Evolutionary conservation across 1,284 basidiomycete species (phyloP), one percentile per base, ranked within the genome.

Genomic region (Neolentinus lepideus): DNA sequence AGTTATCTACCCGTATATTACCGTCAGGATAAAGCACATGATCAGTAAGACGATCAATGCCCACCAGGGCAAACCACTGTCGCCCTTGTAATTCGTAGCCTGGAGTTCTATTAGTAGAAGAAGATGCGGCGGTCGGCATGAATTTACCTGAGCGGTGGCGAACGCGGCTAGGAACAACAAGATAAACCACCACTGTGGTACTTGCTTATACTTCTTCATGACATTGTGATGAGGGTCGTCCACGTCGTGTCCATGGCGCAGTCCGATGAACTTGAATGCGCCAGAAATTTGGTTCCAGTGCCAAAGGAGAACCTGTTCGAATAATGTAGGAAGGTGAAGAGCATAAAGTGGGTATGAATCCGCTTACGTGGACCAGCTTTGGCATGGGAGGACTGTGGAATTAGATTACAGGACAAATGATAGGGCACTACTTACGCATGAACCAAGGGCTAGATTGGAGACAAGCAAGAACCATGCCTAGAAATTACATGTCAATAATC

Each of bases 151-250:
- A 0, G 74, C 75, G 69, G 77, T 77, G 1, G 72, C 70, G 56
- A 78, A 72, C 25, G 75, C 73, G 19, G 51, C 68, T 11, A 70
- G 58, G 24, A 80, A 71, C 11, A 76, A 66, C 9, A 69, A 59
- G 24, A 75, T 63, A 65, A 82, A 85, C 79, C 81, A 83, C 75
- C 77, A 81, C 68, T 75, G 74, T 0, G 79, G 79, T 0, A 77
- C 77, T 54, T 81, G 77, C 27, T 69, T 68, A 65, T 84, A 84
- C n/a, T 73, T 62, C 67, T 79, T 77, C 80, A 83, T 83, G 65
- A 80, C 77, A 48, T 70, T 65, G 21, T 74, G 68, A 63, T 80
- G 77, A 6, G 74, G 71, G 58, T 77, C 75, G 27, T 72, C 66
- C 33, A 59, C 67, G 51, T 73, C 68, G 51, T 53, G 47, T 26